Percentiles rank a stretch among this genome's conserved stretches.
phyloP scores from a whole-genome alignment of 192 early-diverging fungal species.

The Entomortierella beljakovae region DNA sequence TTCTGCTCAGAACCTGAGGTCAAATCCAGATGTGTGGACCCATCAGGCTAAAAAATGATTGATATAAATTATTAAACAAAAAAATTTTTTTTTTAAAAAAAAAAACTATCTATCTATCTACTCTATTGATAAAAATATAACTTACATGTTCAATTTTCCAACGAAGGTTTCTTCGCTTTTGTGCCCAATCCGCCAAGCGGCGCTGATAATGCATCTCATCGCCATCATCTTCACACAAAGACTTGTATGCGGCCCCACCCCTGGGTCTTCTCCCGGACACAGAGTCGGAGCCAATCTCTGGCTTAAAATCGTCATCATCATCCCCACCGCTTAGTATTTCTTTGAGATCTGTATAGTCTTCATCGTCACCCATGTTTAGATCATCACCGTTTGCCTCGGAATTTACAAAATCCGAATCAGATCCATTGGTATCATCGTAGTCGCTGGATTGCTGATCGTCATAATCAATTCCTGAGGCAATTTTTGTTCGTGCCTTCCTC shows the following conservation, averaged over 20 bases:
- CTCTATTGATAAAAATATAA: too few relatives aligned
- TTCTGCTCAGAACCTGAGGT: conserved; percentile 33
- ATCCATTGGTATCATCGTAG: conserved; percentile 63
- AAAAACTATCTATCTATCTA: too few relatives aligned
- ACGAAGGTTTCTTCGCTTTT: conserved; percentile 55
- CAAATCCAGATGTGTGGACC: conserved; percentile 33
- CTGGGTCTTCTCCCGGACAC: conserved; percentile 6
- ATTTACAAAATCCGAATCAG: conserved; percentile 35
- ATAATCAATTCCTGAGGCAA: conserved; percentile 22
- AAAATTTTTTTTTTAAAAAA: too few relatives aligned
- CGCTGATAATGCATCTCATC: conserved; percentile 63
- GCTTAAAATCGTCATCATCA: conserved; percentile 47
- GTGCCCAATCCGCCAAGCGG: conserved; percentile 66
- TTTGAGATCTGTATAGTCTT: conserved; percentile 31
- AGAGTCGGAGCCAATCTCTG: conserved; percentile 2
- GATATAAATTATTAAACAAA: too few relatives aligned
- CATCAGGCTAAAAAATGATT: conserved; percentile 18
- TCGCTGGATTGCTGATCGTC: conserved; percentile 58
- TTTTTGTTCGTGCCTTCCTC: conserved; percentile 28
- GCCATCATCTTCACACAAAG: conserved; percentile 51
- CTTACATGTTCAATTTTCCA: conserved; percentile 33
- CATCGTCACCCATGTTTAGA: conserved; percentile 6
- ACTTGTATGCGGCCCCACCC: conserved; percentile 37
- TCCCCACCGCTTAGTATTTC: conserved; percentile 9
- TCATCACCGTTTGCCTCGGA: conserved; percentile 7